Percentiles rank a stretch among this genome's conserved stretches.
phyloP scores from a whole-genome alignment of 371 early-diverging fungal genomes.

The Lichtheimia ornata region DNA sequence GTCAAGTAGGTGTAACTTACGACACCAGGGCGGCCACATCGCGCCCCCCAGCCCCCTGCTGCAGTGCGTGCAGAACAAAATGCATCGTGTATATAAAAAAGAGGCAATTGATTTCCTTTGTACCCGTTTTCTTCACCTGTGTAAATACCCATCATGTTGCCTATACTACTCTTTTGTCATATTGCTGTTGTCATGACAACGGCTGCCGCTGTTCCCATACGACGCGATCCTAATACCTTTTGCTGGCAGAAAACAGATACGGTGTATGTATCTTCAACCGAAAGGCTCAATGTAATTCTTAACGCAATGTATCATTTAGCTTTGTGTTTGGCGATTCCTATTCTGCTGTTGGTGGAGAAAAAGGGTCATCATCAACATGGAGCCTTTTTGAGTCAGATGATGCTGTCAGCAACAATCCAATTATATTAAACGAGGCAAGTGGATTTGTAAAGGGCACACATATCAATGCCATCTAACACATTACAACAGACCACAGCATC shows the following conservation, averaged over 20 bases:
- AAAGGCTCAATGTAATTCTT: neutral
- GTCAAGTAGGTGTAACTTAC: no score
- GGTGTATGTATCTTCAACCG: neutral
- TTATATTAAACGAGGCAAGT: neutral
- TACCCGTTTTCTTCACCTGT: no score
- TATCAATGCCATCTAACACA: neutral
- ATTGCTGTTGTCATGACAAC: no score
- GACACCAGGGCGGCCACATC: no score
- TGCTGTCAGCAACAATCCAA: constrained; percentile 1
- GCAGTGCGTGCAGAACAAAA: no score
- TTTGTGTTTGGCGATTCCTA: constrained; percentile 12
- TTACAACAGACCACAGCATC: constrained; percentile 1
- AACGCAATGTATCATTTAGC: neutral
- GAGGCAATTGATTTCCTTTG: no score
- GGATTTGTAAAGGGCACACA: no score
- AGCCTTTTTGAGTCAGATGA: constrained; percentile 1
- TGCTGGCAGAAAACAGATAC: constrained; percentile 1
- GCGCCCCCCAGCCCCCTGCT: no score
- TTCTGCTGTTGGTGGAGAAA: neutral
- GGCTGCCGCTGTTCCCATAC: no score
- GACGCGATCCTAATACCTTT: neutral
- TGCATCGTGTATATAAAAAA: no score
- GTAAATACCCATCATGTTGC: no score
- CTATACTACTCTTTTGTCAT: no score
- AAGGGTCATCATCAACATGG: constrained; percentile 1